Evolutionary conservation across 1,284 basidiomycete species (phyloP).

Genomic region (Paramarasmius palmivorus): DNA sequence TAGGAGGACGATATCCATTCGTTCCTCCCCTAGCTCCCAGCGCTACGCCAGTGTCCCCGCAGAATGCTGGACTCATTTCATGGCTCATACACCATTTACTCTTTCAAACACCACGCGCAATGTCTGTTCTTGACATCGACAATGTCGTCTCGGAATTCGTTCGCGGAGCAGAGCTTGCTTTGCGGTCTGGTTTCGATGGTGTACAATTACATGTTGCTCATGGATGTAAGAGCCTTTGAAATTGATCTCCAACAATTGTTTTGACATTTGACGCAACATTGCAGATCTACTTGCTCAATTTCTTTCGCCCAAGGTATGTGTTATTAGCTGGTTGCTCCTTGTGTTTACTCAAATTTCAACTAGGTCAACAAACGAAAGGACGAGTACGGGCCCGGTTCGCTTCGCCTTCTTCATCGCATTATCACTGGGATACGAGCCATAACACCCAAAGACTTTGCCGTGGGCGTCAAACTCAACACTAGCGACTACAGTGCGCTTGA

Average conservation of each 20-base stretch:
- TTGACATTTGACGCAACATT: not conserved
- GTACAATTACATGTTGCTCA: conserved; percentile 89
- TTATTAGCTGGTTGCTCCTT: not conserved
- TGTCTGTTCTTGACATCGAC: conserved; percentile 65
- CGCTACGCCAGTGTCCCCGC: conserved; percentile 52
- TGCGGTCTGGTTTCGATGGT: conserved; percentile 83
- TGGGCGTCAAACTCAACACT: conserved; percentile 89
- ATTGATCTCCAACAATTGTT: not conserved
- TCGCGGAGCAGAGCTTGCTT: conserved; percentile 66
- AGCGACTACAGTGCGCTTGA: conserved; percentile 70
- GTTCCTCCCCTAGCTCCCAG: conserved; percentile 75
- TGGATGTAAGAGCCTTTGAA: conserved; percentile 62
- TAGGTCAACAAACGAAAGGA: conserved; percentile 75
- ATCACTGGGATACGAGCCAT: conserved; percentile 58
- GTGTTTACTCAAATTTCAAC: not conserved
- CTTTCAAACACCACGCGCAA: conserved; percentile 66
- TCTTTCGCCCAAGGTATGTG: conserved; percentile 71
- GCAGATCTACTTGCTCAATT: conserved; percentile 85
- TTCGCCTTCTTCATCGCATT: conserved; percentile 69
- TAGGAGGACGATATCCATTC: conserved; percentile 67
- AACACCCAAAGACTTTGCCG: conserved; percentile 62
- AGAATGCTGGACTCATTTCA: conserved; percentile 35
- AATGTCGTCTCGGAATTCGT: conserved; percentile 69
- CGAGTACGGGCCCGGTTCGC: conserved; percentile 51
- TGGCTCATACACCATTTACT: conserved; percentile 47